Percentiles rank a stretch among this genome's conserved stretches.
Evolutionary conservation across 1,284 basidiomycete genomes (phyloP).

Genomic region (Ustilago sp.): DNA sequence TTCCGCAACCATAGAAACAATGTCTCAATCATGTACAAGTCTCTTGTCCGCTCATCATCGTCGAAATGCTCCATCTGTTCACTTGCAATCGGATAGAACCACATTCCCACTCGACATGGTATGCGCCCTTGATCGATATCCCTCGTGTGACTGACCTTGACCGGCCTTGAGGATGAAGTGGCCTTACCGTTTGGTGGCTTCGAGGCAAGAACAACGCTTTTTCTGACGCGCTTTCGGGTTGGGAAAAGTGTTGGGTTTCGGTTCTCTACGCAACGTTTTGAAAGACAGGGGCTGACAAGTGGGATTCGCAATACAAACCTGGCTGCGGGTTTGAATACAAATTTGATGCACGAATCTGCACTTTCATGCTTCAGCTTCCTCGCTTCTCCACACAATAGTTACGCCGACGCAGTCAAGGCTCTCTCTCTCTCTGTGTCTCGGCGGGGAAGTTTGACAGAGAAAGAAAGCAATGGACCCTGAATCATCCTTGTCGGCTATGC

Average conservation of each 20-base stretch:
- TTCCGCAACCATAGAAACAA: not conserved
- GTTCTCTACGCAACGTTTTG: constrained; percentile 1
- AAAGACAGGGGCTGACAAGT: constrained; percentile 7
- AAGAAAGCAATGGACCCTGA: not conserved
- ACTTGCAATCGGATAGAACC: not conserved
- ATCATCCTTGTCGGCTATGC: constrained; percentile 3
- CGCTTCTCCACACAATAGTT: no score
- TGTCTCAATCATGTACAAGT: not conserved
- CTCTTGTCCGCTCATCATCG: not conserved
- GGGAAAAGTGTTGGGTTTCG: constrained; percentile 12
- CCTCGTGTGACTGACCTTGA: constrained; percentile 1
- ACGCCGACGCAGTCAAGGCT: no score
- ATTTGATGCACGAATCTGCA: not conserved
- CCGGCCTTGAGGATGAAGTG: not conserved
- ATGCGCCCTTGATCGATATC: not conserved
- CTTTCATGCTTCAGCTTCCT: not conserved
- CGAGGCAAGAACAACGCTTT: constrained; percentile 4
- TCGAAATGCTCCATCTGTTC: not conserved
- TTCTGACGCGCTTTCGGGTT: not conserved
- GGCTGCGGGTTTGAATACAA: not conserved
- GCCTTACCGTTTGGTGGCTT: not conserved
- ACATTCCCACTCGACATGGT: not conserved
- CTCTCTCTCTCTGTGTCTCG: not conserved
- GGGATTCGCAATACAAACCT: not conserved
- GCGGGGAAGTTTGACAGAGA: not conserved